Base-by-base conservation (phyloP, 2,329 filamentous ascomycete species). In the Escovopsis sp. region DNA sequence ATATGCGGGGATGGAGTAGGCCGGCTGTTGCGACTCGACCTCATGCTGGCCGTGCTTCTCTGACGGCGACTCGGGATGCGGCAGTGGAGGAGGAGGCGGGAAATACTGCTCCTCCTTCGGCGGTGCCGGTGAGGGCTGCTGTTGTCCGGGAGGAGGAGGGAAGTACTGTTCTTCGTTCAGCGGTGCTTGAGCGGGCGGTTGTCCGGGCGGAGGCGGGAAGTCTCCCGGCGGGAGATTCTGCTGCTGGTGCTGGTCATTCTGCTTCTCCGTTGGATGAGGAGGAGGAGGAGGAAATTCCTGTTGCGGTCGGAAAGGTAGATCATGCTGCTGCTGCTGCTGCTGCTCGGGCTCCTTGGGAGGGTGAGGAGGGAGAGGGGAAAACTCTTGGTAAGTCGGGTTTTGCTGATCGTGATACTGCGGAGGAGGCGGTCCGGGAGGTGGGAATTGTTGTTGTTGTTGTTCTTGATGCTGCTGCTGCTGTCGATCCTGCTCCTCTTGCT, bases 1-100 rank as follows among this genome's bases (percentile, higher is more conserved):
- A 36, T 60, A 59, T 4, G 51, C 45, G 3, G 57, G 56, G 23
- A 60, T 59, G 7, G 45, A 38, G 23, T 59, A 59, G 39, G 33
- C 12, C 37, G 36, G 43, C 18, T 15, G 7, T 15, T 41, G 41
- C 6, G 11, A 3, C 28, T 32, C 28, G 8, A 3, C 28, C 11
- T 32, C 28, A 2, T 9, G 28, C 8, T 28, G 26, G 4, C 39
- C 32, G 12, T 40, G 39, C 3, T 41, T 18, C 5, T 12, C 30
- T 23, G 11, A 26, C 26, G 67, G 65, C 3, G 37, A n/a, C 12
- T 19, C 8, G 8, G 28, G 28, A 32, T 32, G 28, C 28, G 28
- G 28, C 28, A 32, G 7, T 9, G 28, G 28, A 32, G 28, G 28
- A 32, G 28, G 28, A 23, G 23, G 23, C 23, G 23, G 32, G 40